These are phyloP conservation scores for Trypanosoma cruzi DNA, from an alignment of 208 protist species.

Conservation along the genomic window DNA sequence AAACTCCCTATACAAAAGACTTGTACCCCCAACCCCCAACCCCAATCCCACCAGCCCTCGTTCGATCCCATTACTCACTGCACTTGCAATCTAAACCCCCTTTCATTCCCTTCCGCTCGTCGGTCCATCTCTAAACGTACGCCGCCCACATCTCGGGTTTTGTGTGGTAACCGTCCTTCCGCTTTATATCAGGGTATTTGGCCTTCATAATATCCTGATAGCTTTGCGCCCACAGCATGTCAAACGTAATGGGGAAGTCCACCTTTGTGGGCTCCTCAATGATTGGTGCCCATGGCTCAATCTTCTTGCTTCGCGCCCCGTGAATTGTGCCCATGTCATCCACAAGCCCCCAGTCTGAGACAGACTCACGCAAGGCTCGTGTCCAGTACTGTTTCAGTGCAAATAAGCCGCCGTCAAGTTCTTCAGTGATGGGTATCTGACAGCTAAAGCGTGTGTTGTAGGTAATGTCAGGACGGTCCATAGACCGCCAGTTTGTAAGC, in stretches of 20 bases:
- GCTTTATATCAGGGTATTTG: conserved; percentile 81
- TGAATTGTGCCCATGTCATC: conserved; percentile 76
- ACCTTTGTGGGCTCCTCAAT: conserved; percentile 87
- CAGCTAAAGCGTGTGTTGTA: conserved; percentile 92
- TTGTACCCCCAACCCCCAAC: no score
- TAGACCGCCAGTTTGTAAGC: conserved; percentile 70
- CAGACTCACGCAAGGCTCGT: conserved; percentile 75
- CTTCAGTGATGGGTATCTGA: conserved; percentile 84
- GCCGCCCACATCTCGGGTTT: conserved; percentile 83
- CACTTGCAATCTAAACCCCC: background rate
- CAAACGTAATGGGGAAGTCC: conserved; percentile 88
- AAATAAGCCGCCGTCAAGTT: conserved; percentile 86
- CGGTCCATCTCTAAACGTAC: conserved; percentile 55
- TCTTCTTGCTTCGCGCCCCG: conserved; percentile 72
- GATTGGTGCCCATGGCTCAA: conserved; percentile 90
- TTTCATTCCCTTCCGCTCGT: background rate
- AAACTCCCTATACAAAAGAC: no score
- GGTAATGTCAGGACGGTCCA: conserved; percentile 82
- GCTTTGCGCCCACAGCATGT: conserved; percentile 89
- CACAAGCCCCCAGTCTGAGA: conserved; percentile 76
- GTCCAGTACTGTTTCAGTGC: conserved; percentile 89
- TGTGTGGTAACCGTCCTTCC: conserved; percentile 88
- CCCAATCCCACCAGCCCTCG: no score
- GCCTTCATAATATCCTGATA: conserved; percentile 88
- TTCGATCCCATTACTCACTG: background rate